A percentile compares a stretch with the other conserved stretches of the same genome.
Evolutionary conservation across 352 stramenopile species (phyloP).

Genomic region (Globisporangium splendens): DNA sequence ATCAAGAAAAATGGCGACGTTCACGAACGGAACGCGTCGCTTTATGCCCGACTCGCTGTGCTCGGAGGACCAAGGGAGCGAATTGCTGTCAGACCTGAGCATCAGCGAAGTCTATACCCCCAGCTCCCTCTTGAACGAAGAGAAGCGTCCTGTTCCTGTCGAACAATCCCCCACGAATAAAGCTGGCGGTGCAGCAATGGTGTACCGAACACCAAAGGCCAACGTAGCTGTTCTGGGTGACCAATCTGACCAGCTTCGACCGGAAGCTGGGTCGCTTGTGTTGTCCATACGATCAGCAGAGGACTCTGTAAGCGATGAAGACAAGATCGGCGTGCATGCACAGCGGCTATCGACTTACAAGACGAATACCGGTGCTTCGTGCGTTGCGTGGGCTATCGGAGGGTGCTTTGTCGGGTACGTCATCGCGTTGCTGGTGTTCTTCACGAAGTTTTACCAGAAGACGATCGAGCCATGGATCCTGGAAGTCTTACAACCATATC

Average conservation of each 20-base stretch:
- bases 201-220: constrained; percentile 3
- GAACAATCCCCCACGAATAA: background rate
- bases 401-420: constrained; percentile 15
- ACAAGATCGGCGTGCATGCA: background rate
- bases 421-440: constrained; percentile 19
- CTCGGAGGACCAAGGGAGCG: background rate
- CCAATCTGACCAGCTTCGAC: background rate
- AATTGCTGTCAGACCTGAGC: background rate
- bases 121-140: background rate
- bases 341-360: background rate
- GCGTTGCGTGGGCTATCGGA: constrained; percentile 9
- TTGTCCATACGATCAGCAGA: constrained; percentile 3
- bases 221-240: background rate
- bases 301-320: background rate
- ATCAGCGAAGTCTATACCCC: background rate
- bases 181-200: background rate
- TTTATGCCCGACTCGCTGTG: background rate
- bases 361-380: background rate
- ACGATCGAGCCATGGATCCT: constrained; percentile 20
- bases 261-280: background rate
- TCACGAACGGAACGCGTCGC: constrained; percentile 4
- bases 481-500: constrained; percentile 10
- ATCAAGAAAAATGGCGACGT: background rate
- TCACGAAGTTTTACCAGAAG: constrained; percentile 18
- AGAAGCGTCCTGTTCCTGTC: too few species aligned